Conservation (phyloP, 352 stramenopile species). For the Pythium aquatile region DNA sequence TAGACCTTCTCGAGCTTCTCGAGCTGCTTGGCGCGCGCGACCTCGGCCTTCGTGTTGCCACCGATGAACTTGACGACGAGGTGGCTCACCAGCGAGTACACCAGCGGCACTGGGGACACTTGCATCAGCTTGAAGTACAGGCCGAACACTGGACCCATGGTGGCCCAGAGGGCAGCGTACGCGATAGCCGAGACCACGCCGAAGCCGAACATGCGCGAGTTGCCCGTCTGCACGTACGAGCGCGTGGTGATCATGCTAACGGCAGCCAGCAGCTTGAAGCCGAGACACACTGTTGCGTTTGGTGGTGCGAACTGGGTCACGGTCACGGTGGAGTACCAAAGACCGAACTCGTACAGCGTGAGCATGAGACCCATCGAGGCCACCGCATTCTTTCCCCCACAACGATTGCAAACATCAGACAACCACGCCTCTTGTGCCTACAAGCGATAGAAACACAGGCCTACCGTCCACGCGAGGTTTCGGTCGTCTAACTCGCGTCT, state of each 20-base stretch:
- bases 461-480: constrained; percentile 25
- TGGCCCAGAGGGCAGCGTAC: constrained; percentile 43
- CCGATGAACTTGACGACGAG: constrained; percentile 36
- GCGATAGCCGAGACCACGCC: constrained; percentile 37
- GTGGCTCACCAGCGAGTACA: constrained; percentile 40
- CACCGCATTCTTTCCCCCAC: constrained; percentile 30
- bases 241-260: constrained; percentile 39
- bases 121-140: constrained; percentile 37
- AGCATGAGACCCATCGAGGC: constrained; percentile 39
- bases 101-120: constrained; percentile 38
- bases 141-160: constrained; percentile 26
- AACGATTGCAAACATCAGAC: not conserved
- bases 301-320: constrained; percentile 1
- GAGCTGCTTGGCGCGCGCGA: constrained; percentile 47
- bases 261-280: constrained; percentile 41
- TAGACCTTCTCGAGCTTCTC: constrained; percentile 49
- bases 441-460: not conserved
- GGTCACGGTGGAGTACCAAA: constrained; percentile 36
- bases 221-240: constrained; percentile 35
- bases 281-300: constrained; percentile 30
- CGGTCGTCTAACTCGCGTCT: constrained; percentile 28
- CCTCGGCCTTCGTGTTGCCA: constrained; percentile 52
- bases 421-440: not conserved
- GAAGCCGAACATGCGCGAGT: constrained; percentile 16
- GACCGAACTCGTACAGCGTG: constrained; percentile 38